phyloP scores from a whole-genome alignment of 148 eudicot genomes.

The Amaranthus hypochondriacus region DNA sequence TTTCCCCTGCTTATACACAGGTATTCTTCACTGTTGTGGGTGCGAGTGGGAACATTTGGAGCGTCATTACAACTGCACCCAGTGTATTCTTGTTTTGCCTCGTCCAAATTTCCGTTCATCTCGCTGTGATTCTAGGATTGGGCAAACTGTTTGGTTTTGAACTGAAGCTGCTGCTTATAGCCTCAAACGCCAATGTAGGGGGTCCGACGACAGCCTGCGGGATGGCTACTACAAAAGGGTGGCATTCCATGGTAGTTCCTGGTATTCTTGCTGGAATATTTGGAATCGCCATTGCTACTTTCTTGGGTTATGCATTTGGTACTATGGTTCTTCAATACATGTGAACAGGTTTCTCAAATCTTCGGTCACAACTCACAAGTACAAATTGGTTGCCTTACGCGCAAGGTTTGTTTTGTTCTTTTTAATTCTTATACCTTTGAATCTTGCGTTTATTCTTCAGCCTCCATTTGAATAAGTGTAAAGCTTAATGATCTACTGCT shows the following conservation, averaged over 20 bases:
- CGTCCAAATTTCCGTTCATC: constrained; percentile 71
- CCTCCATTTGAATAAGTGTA: too few relatives aligned
- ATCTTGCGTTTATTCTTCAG: too few relatives aligned
- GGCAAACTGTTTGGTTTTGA: constrained; percentile 68
- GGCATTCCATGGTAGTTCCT: constrained; percentile 81
- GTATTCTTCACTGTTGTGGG: constrained; percentile 86
- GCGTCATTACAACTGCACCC: constrained; percentile 72
- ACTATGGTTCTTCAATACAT: constrained; percentile 51
- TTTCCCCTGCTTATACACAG: constrained; percentile 31
- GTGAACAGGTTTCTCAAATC: constrained; percentile 19
- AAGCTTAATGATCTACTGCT: too few relatives aligned
- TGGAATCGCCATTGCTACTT: constrained; percentile 88
- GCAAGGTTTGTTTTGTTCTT: too few relatives aligned
- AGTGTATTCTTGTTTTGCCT: constrained; percentile 80
- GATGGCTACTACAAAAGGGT: constrained; percentile 96
- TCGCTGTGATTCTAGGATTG: constrained; percentile 68
- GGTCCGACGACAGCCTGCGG: constrained; percentile 98
- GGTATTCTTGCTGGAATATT: constrained; percentile 90
- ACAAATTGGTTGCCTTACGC: too few relatives aligned
- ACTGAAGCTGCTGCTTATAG: constrained; percentile 56
- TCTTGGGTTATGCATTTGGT: constrained; percentile 76
- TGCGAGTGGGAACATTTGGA: constrained; percentile 74
- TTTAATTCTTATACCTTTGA: too few relatives aligned
- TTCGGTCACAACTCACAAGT: neutral
- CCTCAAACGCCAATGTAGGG: constrained; percentile 90